Evolutionary conservation across 495 filamentous ascomycete species (phyloP).

Genomic region (Penicillium cinerascens): DNA sequence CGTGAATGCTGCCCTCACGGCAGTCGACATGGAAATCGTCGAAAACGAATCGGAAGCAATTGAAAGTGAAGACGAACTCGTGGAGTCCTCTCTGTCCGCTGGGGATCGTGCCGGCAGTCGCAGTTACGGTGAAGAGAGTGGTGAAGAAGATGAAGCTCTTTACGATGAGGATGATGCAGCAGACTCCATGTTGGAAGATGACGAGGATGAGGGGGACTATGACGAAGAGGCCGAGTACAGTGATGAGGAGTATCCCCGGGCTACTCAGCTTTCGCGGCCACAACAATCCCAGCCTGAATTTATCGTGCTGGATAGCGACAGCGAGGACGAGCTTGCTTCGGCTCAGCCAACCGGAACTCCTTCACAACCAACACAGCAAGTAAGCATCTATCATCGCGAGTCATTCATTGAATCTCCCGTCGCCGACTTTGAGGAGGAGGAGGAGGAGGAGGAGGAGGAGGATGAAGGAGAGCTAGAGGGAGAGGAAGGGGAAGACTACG

Average conservation of each 20-base stretch:
- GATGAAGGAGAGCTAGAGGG: constrained; percentile 1
- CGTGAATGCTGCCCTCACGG: background rate
- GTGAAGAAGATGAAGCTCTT: background rate
- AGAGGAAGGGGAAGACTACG: constrained; percentile 4
- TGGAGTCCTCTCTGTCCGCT: background rate
- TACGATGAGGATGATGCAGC: constrained; percentile 13
- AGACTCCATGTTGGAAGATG: constrained; percentile 4
- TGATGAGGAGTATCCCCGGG: constrained; percentile 7
- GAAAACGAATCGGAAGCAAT: background rate
- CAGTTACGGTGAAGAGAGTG: background rate
- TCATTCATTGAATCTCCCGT: background rate
- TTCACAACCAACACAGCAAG: background rate
- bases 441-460: constrained; percentile 1
- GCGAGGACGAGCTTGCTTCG: constrained; percentile 35
- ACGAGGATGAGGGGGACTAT: constrained; percentile 24
- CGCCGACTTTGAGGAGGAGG: background rate
- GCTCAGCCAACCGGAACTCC: background rate
- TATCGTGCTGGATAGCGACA: constrained; percentile 44
- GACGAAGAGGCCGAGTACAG: constrained; percentile 7
- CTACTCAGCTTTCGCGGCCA: background rate
- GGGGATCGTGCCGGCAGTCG: background rate
- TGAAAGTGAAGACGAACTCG: background rate
- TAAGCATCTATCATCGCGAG: background rate
- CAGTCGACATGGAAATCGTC: background rate
- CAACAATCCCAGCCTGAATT: constrained; percentile 28